Percentiles rank a stretch among this genome's conserved stretches.
phyloP scores from a whole-genome alignment of 2,329 filamentous ascomycete genomes.

The Aureobasidium melanogenum region DNA sequence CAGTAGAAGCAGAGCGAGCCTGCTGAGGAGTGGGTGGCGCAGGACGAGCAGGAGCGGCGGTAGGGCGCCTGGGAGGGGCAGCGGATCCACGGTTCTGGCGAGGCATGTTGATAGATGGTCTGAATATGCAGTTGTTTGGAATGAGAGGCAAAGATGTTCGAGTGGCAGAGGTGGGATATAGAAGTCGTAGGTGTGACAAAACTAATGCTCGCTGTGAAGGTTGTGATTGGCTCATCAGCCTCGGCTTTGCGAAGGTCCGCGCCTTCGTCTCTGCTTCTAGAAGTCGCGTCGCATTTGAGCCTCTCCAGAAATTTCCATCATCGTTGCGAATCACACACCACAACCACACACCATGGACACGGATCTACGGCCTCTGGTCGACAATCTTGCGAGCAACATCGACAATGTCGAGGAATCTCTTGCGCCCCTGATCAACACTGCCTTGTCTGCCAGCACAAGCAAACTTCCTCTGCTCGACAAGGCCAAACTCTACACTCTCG shows the following conservation, averaged over 20 bases:
- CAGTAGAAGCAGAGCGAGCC: conserved; percentile 42
- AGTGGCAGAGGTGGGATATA: neutral
- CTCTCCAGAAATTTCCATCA: neutral
- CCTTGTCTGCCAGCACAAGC: conserved; percentile 58
- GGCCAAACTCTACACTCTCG: conserved; percentile 84
- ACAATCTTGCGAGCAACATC: conserved; percentile 60
- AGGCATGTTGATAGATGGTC: conserved; percentile 32
- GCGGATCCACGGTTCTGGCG: conserved; percentile 39
- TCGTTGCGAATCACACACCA: neutral
- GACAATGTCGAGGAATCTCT: conserved; percentile 69
- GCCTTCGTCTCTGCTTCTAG: neutral
- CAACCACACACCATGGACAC: conserved; percentile 39
- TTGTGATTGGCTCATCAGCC: conserved; percentile 5
- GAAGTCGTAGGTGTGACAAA: neutral
- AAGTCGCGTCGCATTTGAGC: neutral
- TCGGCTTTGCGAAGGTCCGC: neutral
- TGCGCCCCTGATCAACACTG: conserved; percentile 58
- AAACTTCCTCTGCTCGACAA: conserved; percentile 88
- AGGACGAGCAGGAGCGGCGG: conserved; percentile 33
- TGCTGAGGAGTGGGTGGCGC: conserved; percentile 62
- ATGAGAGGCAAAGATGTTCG: neutral
- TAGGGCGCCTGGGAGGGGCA: conserved; percentile 37
- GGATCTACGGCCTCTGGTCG: conserved; percentile 59
- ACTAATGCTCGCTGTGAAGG: neutral
- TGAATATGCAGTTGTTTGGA: neutral